phyloP scores from a whole-genome alignment of 345 rosid species.

The Citrus cavaleriei region DNA sequence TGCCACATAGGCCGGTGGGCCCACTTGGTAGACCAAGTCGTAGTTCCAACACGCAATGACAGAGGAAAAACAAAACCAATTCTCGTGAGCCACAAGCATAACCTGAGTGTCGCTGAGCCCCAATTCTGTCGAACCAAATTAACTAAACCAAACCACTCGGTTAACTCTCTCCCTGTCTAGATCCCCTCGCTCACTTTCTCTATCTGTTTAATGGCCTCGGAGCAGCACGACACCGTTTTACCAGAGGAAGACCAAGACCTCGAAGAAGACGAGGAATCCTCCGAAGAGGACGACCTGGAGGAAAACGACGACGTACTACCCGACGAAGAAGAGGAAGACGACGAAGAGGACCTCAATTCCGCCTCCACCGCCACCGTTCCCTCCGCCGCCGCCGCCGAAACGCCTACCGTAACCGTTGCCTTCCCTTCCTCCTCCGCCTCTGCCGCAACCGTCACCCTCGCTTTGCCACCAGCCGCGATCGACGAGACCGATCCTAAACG shows the following conservation, averaged over 20 bases:
- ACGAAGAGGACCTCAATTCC: constrained; percentile 49
- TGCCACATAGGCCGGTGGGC: not conserved
- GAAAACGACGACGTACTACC: constrained; percentile 41
- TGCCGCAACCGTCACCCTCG: constrained; percentile 35
- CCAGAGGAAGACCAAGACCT: constrained; percentile 41
- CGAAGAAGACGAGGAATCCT: constrained; percentile 44
- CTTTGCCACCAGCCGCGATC: constrained; percentile 30
- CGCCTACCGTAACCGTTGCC: constrained; percentile 23
- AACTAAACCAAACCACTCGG: not conserved
- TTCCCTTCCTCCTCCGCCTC: constrained; percentile 33
- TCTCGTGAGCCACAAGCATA: constrained; percentile 13
- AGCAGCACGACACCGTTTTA: constrained; percentile 53
- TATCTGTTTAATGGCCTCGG: constrained; percentile 45
- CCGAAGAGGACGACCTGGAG: constrained; percentile 53
- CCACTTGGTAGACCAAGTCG: not conserved
- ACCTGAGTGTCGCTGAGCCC: not conserved
- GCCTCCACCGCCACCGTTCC: constrained; percentile 26
- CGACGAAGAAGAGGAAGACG: constrained; percentile 30
- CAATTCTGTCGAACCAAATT: not conserved
- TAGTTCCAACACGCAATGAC: constrained; percentile 5
- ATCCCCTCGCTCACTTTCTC: not conserved
- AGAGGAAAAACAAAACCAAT: not conserved
- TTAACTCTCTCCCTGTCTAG: not conserved
- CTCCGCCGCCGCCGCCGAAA: constrained; percentile 23
- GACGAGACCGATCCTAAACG: constrained; percentile 43